Conservation (phyloP, 1,139 yeast species). For the Suhomyces choctaworum region DNA sequence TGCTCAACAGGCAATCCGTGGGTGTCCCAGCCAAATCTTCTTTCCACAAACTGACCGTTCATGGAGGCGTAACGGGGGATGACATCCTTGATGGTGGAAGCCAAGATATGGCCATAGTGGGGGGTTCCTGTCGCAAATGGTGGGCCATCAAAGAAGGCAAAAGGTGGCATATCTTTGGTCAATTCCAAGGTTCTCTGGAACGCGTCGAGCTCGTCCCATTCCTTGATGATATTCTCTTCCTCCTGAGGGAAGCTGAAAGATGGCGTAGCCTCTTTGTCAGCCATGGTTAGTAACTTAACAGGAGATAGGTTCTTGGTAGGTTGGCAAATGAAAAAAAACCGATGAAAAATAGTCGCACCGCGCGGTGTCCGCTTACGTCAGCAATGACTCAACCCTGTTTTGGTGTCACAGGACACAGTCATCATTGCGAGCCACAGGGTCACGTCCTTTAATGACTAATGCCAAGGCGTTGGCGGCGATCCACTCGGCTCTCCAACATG, state of each 20-base stretch:
- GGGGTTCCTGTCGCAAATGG: constrained; percentile 99
- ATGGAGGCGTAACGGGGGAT: constrained; percentile 97
- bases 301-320: too few relatives aligned
- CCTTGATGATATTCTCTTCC: constrained; percentile 75
- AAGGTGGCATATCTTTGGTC: constrained; percentile 82
- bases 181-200: constrained; percentile 83
- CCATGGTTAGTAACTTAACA: too few relatives aligned
- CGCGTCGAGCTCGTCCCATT: constrained; percentile 91
- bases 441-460: background rate
- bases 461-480: background rate
- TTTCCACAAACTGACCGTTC: constrained; percentile 94
- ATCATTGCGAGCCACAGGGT: too few relatives aligned
- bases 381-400: constrained; percentile 8
- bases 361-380: constrained; percentile 2
- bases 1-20: constrained; percentile 99
- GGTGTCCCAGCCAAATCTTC: constrained; percentile 99
- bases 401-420: too few relatives aligned
- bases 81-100: constrained; percentile 95
- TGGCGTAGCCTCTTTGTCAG: constrained; percentile 31
- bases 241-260: constrained; percentile 76
- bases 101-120: constrained; percentile 95
- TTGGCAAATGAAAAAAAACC: constrained; percentile 3
- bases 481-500: too few relatives aligned
- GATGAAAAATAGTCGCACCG: background rate
- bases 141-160: constrained; percentile 97